Percentiles rank a stretch among this genome's conserved stretches.
phyloP scores from a whole-genome alignment of 2,329 filamentous ascomycete genomes.

The Fusarium pininemorale region DNA sequence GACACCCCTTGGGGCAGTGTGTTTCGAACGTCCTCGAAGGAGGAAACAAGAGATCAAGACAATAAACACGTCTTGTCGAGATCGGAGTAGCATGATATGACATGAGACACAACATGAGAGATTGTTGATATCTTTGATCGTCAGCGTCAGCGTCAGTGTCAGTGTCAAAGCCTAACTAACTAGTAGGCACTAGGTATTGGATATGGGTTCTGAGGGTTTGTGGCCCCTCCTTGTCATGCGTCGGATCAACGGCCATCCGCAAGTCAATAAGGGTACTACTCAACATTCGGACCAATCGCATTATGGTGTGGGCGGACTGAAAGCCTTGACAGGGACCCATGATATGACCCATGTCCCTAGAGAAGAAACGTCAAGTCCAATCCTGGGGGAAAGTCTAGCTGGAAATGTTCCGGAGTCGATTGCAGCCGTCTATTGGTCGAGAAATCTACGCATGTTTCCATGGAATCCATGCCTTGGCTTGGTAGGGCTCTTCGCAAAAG shows the following conservation, averaged over 20 bases:
- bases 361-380: conserved; percentile 25
- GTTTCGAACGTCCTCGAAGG: neutral
- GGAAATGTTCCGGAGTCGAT: conserved; percentile 23
- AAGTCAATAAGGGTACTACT: conserved; percentile 7
- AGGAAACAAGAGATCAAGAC: conserved; percentile 7
- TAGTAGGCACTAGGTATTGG: neutral
- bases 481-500: neutral
- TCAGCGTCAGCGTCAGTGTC: neutral
- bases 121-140: conserved; percentile 4
- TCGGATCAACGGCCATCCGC: conserved; percentile 27
- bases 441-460: conserved; percentile 7
- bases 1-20: conserved; percentile 6
- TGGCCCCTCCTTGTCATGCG: neutral
- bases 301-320: neutral
- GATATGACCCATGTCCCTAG: conserved; percentile 16
- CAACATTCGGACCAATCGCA: conserved; percentile 8
- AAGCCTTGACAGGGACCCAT: conserved; percentile 14
- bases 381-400: conserved; percentile 8
- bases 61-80: neutral
- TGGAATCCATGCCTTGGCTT: neutral
- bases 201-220: neutral
- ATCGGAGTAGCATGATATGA: conserved; percentile 18
- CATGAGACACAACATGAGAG: conserved; percentile 10
- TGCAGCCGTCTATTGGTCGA: conserved; percentile 6
- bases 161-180: neutral